Conservation (phyloP, 164 flowering plant genomes). For the Kingdonia uniflora region DNA sequence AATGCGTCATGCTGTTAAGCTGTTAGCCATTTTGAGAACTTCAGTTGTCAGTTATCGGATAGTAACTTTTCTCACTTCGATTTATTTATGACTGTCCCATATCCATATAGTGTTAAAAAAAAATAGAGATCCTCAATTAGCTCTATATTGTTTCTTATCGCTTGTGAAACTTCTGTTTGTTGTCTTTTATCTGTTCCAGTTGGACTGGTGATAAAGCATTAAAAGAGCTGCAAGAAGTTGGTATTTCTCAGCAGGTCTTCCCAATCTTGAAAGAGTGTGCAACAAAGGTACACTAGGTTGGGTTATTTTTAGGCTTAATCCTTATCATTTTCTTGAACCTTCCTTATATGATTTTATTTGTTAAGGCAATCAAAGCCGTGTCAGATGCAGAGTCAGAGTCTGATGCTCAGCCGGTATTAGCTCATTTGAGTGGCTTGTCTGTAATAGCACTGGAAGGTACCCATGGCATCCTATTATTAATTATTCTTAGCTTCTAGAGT, state of each 20-base stretch:
- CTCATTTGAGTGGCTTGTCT: constrained; percentile 66
- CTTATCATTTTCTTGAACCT: not conserved
- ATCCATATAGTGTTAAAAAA: too few relatives aligned
- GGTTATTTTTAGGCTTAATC: not conserved
- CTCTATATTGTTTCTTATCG: too few relatives aligned
- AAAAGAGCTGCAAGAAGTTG: constrained; percentile 73
- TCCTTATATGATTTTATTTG: constrained; percentile 1
- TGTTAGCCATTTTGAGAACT: too few relatives aligned
- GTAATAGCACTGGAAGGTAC: constrained; percentile 66
- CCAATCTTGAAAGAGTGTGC: constrained; percentile 71
- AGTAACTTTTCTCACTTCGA: too few relatives aligned
- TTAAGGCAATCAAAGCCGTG: constrained; percentile 81
- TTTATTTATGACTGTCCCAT: too few relatives aligned
- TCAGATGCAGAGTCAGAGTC: constrained; percentile 46
- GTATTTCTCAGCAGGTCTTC: constrained; percentile 54
- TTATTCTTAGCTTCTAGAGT: not conserved
- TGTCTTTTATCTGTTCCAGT: constrained; percentile 25
- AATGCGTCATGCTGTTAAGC: too few relatives aligned
- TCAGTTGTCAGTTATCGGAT: too few relatives aligned
- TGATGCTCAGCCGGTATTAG: constrained; percentile 2
- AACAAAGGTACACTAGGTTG: constrained; percentile 28
- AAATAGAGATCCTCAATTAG: too few relatives aligned
- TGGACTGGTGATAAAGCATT: constrained; percentile 92
- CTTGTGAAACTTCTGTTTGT: not conserved
- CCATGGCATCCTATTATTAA: not conserved